Conservation (phyloP, 345 rosid species). For the Schrenkiella parvula region DNA sequence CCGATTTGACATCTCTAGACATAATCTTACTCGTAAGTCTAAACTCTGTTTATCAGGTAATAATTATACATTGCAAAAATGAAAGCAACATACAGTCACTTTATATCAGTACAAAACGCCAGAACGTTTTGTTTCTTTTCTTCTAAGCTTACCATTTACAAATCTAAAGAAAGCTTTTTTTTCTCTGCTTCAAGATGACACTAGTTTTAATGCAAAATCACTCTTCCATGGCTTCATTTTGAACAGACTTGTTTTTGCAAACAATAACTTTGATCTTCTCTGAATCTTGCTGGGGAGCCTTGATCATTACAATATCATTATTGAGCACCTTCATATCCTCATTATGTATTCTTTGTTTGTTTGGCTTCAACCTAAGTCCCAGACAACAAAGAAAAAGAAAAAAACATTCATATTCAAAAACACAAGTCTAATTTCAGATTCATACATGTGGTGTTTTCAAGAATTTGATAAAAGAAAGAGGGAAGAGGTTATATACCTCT, state of each 20-base stretch:
- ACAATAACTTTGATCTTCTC: conserved; percentile 55
- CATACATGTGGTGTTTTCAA: neutral
- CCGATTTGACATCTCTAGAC: no score
- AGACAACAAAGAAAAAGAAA: neutral
- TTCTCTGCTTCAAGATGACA: neutral
- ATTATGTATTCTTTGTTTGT: conserved; percentile 36
- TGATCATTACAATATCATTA: no score
- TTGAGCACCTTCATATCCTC: conserved; percentile 17
- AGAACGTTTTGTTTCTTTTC: neutral
- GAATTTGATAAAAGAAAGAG: neutral
- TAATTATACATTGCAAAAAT: no score
- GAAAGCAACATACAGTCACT: neutral
- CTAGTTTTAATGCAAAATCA: conserved; percentile 23
- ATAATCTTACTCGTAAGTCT: no score
- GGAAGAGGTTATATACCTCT: conserved; percentile 41
- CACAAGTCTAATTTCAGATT: neutral
- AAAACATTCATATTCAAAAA: neutral
- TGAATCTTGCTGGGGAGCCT: conserved; percentile 32
- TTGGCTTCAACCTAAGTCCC: conserved; percentile 51
- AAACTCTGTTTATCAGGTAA: no score
- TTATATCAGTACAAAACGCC: neutral
- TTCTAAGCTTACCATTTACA: neutral
- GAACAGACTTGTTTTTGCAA: conserved; percentile 33
- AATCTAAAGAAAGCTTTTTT: no score
- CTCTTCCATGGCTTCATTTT: conserved; percentile 70